These are phyloP conservation scores for Heliosperma pusillum DNA, from an alignment of 148 eudicot species.

Conservation along the genomic window DNA sequence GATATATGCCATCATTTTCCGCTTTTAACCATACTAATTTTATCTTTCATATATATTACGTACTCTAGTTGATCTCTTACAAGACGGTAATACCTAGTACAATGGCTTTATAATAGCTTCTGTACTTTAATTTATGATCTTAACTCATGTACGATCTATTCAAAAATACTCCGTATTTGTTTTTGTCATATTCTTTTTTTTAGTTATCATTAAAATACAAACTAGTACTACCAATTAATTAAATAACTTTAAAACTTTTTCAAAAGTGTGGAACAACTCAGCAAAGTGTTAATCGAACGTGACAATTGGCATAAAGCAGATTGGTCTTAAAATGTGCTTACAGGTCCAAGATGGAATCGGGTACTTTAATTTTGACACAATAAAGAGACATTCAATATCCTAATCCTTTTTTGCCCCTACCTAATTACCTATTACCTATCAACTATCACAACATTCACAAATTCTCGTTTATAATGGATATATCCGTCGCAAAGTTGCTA, in stretches of 20 bases:
- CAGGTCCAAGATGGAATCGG: neutral
- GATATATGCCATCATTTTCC: no score
- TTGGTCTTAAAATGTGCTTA: neutral
- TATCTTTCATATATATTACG: no score
- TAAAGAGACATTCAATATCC: constrained; percentile 8
- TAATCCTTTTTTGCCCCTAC: neutral
- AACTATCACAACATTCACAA: neutral
- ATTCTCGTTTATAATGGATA: neutral
- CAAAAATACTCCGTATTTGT: neutral
- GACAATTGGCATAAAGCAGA: neutral
- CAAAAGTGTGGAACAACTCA: neutral
- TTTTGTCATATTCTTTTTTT: neutral
- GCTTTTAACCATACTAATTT: no score
- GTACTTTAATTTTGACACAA: constrained; percentile 11
- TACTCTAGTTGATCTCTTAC: no score
- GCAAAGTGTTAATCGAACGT: neutral
- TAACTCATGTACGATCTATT: no score
- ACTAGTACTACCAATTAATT: no score
- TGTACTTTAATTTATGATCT: no score
- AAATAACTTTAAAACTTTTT: constrained; percentile 1
- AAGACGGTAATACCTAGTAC: no score
- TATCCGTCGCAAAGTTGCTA: no score
- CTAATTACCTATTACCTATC: no score
- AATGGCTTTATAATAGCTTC: no score
- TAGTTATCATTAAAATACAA: neutral